Base-by-base conservation (phyloP, 2,329 filamentous ascomycete genomes). In the Colletotrichum abscissum region DNA sequence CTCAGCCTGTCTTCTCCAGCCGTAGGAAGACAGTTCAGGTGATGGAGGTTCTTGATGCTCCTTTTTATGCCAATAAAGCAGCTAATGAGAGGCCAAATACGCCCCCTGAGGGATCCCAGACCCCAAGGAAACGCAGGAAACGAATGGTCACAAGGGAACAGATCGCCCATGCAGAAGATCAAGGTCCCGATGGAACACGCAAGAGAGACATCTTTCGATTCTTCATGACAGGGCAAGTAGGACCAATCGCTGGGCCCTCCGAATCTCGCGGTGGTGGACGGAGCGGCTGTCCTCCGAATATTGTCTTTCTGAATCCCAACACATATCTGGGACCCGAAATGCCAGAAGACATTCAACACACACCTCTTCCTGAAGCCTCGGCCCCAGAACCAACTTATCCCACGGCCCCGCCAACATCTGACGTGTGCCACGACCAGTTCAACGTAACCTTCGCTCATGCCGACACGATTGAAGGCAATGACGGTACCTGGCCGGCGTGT, bases 31-130 rank as follows among this genome's bases (percentile, higher is more conserved):
- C 85, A 60, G 81, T 82, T 3, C 78, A 83, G 11, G 85, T 86
- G 63, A 82, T 89, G 22, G 86, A 87, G 46, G 81, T 85, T n/a
- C 77, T 89, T 33, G 82, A 84, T 64, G 88, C 88, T 1, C 88
- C 88, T 3, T 85, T 88, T 33, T 89, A 89, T 77, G 79, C 75
- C 24, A 79, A 69, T 70, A 80, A 75, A 75, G 71, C 76, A 16
- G 74, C 54, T 42, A 74, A 65, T 57, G 72, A 63, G 24, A 62
- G 72, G 19, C 69, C 72, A 8, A 38, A 28, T 9, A 66, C 54
- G 5, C 56, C 69, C 12, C 60, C 42, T 28, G 73, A 74, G 55
- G 65, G 57, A 8, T 52, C 33, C 12, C 56, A 65, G 35, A 65
- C 64, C 9, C 64, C 73, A 9, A 71, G 65, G 12, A 74, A 69